phyloP scores from a whole-genome alignment of 1,139 yeast genomes.

The Kazachstania sp. region DNA sequence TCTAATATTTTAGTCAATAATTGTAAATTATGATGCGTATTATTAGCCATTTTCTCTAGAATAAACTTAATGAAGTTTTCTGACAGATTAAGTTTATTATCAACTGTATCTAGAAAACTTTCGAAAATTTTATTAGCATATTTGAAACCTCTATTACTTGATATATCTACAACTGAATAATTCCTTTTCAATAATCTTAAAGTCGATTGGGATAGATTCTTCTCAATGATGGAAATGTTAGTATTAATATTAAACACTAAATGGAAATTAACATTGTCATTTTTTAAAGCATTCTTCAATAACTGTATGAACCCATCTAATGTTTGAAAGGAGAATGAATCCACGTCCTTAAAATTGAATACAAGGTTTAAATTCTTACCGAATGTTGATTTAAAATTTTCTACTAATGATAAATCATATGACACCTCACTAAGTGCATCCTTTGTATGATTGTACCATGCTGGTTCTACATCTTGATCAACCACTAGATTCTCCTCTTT shows the following conservation, averaged over 20 bases:
- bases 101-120: slow-evolving; percentile 29
- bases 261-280: slow-evolving; percentile 23
- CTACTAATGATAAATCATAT: slow-evolving; percentile 28
- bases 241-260: slow-evolving; percentile 29
- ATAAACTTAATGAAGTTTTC: slow-evolving; percentile 26
- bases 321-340: slow-evolving; percentile 24
- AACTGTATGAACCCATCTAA: slow-evolving; percentile 26
- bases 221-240: slow-evolving; percentile 28
- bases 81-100: slow-evolving; percentile 29
- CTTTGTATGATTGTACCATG: background rate
- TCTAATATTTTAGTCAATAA: slow-evolving; percentile 46
- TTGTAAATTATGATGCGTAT: slow-evolving; percentile 27
- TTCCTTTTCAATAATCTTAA: slow-evolving; percentile 25
- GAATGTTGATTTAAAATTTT: slow-evolving; percentile 23
- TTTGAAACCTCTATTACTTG: slow-evolving; percentile 29
- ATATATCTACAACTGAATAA: slow-evolving; percentile 24
- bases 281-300: slow-evolving; percentile 22
- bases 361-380: slow-evolving; percentile 24
- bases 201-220: slow-evolving; percentile 28
- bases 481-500: background rate
- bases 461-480: background rate
- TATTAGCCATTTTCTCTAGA: slow-evolving; percentile 29
- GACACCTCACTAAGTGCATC: slow-evolving; percentile 14
- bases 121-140: slow-evolving; percentile 29
- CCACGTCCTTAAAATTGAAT: slow-evolving; percentile 30